These are phyloP conservation scores for Rhizophagus clarus DNA, from an alignment of 192 early-diverging fungal species.

Conservation along the genomic window DNA sequence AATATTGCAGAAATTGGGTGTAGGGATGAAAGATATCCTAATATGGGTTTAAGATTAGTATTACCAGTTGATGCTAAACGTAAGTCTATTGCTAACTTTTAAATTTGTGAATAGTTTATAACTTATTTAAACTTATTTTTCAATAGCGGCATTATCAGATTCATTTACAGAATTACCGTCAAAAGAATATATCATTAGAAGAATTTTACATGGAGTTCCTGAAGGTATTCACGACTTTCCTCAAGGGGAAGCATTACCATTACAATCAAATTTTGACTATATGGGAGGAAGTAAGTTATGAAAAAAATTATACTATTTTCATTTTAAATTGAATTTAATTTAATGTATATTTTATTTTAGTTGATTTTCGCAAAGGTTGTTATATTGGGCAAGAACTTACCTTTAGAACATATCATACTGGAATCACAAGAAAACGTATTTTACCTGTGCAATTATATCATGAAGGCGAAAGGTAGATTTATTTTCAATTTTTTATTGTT, in stretches of 20 bases:
- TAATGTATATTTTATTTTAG: constrained; percentile 43
- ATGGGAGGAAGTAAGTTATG: constrained; percentile 75
- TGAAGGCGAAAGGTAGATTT: constrained; percentile 48
- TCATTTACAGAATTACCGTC: constrained; percentile 54
- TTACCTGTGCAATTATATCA: constrained; percentile 74
- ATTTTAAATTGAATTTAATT: constrained; percentile 1
- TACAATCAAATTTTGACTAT: constrained; percentile 92
- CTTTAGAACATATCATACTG: constrained; percentile 93
- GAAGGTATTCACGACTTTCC: constrained; percentile 88
- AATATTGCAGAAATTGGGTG: constrained; percentile 43
- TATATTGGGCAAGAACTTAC: constrained; percentile 99
- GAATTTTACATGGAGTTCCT: constrained; percentile 84
- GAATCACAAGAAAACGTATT: constrained; percentile 90
- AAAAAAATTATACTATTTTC: not conserved
- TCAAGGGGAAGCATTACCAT: constrained; percentile 68
- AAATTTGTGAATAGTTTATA: constrained; percentile 19
- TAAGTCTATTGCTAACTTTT: not conserved
- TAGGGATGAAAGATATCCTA: constrained; percentile 39
- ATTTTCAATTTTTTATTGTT: not conserved
- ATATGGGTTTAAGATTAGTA: constrained; percentile 37
- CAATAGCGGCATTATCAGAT: constrained; percentile 40
- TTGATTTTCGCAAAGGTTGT: constrained; percentile 97
- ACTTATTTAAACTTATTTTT: not conserved
- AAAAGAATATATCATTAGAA: constrained; percentile 70
- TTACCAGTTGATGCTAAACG: constrained; percentile 21